Evolutionary conservation across 1,139 yeast genomes (phyloP), one percentile per base, ranked within the genome.

Genomic region (Magnusiomyces tetraspermus): DNA sequence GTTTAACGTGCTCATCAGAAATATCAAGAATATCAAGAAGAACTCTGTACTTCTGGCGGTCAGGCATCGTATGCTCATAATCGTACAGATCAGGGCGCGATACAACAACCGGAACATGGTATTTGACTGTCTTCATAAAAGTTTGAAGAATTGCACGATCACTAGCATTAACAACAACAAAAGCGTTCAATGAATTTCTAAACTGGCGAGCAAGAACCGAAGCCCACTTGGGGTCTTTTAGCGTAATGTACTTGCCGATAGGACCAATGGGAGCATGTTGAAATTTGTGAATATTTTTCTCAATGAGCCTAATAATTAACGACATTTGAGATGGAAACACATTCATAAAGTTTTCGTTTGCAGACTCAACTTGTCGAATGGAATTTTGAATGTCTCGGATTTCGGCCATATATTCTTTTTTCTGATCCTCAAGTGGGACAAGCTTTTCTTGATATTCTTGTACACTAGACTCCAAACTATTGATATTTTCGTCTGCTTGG

Each of bases 221-320:
- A 6, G 76, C 70, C 90, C 90, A 90, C 43, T 74, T 67, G n/a
- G 73, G 69, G 58, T 69, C 78, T 21, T 80, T 85, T 17, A 92
- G 71, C 10, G 77, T 73, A 2, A 89, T 73, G 55, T 71, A 71
- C 8, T 74, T 61, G 0, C 97, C 97, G 1, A 90, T 56, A 0
- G 99, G 99, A 0, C 98, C 98, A n/a, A 85, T 66, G 0, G 95
- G 95, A 23, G 60, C 62, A 1, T 64, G 59, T 22, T 71, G 73
- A 75, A 85, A 70, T 51, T 63, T 36, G 47, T 58, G 13, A 15
- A 36, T 41, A 24, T 64, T 56, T 44, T 61, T 54, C 6, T 63
- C 59, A 13, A 86, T 77, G 1, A 70, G 77, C 1, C 61, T 58
- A 8, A 83, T 60, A 6, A 80, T 68, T 1, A 54, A 8, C 6